These are phyloP conservation scores for Candida tropicalis DNA, from an alignment of 1,139 yeast species.

Conservation along the genomic window DNA sequence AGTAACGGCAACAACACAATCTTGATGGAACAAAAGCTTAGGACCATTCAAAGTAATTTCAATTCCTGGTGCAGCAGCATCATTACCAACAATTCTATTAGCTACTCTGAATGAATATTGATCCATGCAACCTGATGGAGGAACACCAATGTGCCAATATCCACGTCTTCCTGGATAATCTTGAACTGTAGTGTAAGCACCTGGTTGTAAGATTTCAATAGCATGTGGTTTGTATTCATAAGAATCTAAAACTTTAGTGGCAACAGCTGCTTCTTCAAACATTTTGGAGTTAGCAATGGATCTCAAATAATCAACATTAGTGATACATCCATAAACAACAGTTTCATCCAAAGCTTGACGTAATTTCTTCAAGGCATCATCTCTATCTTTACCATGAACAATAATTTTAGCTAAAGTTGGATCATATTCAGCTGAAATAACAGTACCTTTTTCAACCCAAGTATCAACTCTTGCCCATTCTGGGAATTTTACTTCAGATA, in stretches of 20 bases:
- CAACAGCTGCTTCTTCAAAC: constrained; percentile 82
- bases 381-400: constrained; percentile 88
- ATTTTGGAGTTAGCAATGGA: constrained; percentile 80
- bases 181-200: constrained; percentile 94
- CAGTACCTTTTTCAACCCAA: constrained; percentile 93
- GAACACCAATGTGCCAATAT: constrained; percentile 91
- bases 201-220: constrained; percentile 81
- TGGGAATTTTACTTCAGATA: constrained; percentile 84
- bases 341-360: constrained; percentile 85
- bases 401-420: constrained; percentile 96
- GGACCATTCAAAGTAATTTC: constrained; percentile 92
- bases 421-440: constrained; percentile 88
- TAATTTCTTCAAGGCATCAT: constrained; percentile 76
- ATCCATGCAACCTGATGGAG: constrained; percentile 99
- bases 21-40: constrained; percentile 77
- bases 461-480: constrained; percentile 90
- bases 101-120: constrained; percentile 86
- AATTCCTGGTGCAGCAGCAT: constrained; percentile 78
- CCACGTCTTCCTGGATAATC: constrained; percentile 93
- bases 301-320: constrained; percentile 87
- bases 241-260: constrained; percentile 85
- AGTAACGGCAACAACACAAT: constrained; percentile 74
- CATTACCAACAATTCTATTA: constrained; percentile 87
- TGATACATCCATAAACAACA: constrained; percentile 81
- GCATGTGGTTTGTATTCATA: constrained; percentile 81